These are phyloP conservation scores for Scedosporium apiospermum DNA, from an alignment of 2,329 filamentous ascomycete species.

Conservation along the genomic window DNA sequence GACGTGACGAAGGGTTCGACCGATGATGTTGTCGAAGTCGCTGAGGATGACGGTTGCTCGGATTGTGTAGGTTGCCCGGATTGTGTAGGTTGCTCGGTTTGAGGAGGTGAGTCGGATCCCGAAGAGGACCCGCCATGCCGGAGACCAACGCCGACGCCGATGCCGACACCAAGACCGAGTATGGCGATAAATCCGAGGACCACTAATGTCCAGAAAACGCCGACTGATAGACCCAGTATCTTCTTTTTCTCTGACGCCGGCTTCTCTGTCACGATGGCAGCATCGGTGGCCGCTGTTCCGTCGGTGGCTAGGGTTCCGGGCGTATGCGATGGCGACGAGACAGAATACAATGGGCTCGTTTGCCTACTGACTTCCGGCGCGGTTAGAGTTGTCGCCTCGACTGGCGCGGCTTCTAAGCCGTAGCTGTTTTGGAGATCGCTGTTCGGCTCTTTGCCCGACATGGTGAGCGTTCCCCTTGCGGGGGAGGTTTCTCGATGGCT, in stretches of 20 bases:
- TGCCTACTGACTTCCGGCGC: background rate
- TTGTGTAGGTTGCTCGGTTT: background rate
- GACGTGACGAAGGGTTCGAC: slow-evolving; percentile 8
- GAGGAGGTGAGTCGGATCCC: background rate
- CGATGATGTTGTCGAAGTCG: background rate
- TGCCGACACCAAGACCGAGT: slow-evolving; percentile 1
- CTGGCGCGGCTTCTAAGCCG: background rate
- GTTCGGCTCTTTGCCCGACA: background rate
- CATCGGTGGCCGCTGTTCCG: background rate
- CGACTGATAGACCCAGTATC: background rate
- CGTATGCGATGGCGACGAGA: background rate
- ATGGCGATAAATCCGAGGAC: background rate
- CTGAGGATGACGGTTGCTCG: background rate
- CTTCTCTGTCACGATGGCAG: background rate
- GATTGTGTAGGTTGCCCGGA: background rate
- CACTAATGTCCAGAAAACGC: background rate
- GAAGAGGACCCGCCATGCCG: background rate
- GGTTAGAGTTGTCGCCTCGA: background rate
- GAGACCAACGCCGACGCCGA: slow-evolving; percentile 1
- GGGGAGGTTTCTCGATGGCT: background rate
- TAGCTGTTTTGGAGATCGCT: slow-evolving; percentile 5
- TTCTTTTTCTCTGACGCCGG: background rate
- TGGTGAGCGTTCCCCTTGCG: background rate
- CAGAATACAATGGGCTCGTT: background rate
- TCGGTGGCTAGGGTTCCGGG: background rate